Percentiles rank a stretch among this genome's conserved stretches.
Conservation (phyloP, 371 early-diverging fungal genomes). For the Paraphysoderma sedebokerense region DNA sequence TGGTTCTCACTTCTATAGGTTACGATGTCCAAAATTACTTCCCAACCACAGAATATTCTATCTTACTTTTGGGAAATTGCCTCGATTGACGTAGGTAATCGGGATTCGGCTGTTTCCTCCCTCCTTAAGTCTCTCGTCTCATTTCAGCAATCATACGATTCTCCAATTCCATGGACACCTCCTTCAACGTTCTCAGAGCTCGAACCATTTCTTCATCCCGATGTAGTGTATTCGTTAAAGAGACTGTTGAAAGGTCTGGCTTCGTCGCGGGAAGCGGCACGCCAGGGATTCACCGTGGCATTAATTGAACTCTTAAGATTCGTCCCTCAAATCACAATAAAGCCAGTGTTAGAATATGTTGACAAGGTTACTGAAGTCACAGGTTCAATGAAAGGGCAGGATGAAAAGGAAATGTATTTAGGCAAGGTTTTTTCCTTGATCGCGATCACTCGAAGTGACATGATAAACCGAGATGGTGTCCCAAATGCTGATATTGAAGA, state of each 20-base stretch:
- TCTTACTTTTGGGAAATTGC: background rate
- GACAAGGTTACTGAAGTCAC: too few relatives aligned
- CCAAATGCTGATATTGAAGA: too few relatives aligned
- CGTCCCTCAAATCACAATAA: too few relatives aligned
- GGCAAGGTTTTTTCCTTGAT: too few relatives aligned
- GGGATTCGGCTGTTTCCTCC: background rate
- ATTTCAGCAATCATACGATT: background rate
- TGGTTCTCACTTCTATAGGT: too few relatives aligned
- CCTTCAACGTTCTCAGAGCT: background rate
- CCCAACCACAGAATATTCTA: background rate
- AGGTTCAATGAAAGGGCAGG: too few relatives aligned
- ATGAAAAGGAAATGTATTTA: too few relatives aligned
- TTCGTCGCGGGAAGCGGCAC: background rate
- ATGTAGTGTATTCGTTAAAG: background rate
- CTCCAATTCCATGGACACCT: background rate
- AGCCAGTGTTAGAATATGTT: too few relatives aligned
- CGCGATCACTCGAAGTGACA: too few relatives aligned
- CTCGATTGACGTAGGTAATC: background rate
- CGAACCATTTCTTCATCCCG: background rate
- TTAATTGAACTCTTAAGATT: background rate
- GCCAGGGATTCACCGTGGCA: background rate
- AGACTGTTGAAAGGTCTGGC: background rate
- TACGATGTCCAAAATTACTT: too few relatives aligned
- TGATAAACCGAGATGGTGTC: too few relatives aligned
- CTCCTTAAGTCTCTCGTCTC: background rate